Conservation (phyloP, 176 grass and related monocot genomes). For the sorghum (Sorghum bicolor) region Sorghum_bicolor_NCBIv3 NC_012874.2:7284501-7285000, state of each 20-base stretch:
- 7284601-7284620: background rate
- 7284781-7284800: conserved; percentile 47
- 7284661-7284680: conserved; percentile 31
- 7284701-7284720: conserved; percentile 27
- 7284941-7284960: conserved; percentile 48
- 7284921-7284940: conserved; percentile 36
- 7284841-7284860: conserved; percentile 21
- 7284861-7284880: conserved; percentile 7
- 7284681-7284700: conserved; percentile 33
- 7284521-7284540: background rate
- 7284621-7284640: conserved; percentile 40
- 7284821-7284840: conserved; percentile 23
- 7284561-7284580: conserved; percentile 16
- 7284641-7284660: conserved; percentile 18
- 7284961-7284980: conserved; percentile 39
- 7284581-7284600: conserved; percentile 7
- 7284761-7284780: background rate
- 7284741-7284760: background rate
- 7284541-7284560: background rate
- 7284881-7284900: conserved; percentile 28
- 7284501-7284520: background rate
- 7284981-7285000: conserved; percentile 15
- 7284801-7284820: conserved; percentile 23
- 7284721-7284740: conserved; percentile 24
- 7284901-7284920: conserved; percentile 31